phyloP scores from a whole-genome alignment of 176 grass and related monocot species.

The Oryza meyeriana region DNA sequence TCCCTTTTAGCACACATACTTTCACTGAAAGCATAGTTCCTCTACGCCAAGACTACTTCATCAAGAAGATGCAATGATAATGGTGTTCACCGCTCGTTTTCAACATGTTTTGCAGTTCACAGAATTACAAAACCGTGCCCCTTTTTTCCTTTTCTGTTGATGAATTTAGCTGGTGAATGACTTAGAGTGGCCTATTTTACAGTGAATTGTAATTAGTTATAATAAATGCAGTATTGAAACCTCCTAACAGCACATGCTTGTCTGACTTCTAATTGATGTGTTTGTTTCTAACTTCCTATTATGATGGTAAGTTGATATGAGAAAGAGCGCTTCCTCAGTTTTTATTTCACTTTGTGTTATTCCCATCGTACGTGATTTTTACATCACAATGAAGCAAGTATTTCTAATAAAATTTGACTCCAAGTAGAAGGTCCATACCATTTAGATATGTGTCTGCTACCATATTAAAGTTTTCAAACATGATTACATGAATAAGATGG shows the following conservation, averaged over 20 bases:
- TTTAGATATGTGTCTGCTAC: background rate
- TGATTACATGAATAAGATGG: background rate
- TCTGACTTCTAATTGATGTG: background rate
- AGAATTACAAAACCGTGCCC: background rate
- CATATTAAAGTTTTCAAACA: background rate
- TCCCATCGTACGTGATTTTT: background rate
- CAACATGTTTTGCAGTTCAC: conserved; percentile 16
- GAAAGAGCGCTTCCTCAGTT: background rate
- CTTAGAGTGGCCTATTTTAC: conserved; percentile 1
- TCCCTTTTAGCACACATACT: conserved; percentile 54
- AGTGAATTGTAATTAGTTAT: conserved; percentile 13
- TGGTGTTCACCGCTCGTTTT: background rate
- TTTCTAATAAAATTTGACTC: background rate
- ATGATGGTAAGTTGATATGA: background rate
- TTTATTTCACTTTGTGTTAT: background rate
- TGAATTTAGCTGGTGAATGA: conserved; percentile 13
- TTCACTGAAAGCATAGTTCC: conserved; percentile 54
- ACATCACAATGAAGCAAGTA: background rate
- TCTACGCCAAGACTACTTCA: conserved; percentile 36
- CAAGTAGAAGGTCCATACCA: background rate
- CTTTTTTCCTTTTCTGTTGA: conserved; percentile 3
- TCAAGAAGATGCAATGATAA: conserved; percentile 39
- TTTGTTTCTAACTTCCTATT: background rate
- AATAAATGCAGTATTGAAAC: conserved; percentile 22
- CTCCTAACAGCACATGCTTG: background rate